These are phyloP conservation scores for Calonectria pteridis DNA, from an alignment of 2,329 filamentous ascomycete genomes.

Conservation along the genomic window DNA sequence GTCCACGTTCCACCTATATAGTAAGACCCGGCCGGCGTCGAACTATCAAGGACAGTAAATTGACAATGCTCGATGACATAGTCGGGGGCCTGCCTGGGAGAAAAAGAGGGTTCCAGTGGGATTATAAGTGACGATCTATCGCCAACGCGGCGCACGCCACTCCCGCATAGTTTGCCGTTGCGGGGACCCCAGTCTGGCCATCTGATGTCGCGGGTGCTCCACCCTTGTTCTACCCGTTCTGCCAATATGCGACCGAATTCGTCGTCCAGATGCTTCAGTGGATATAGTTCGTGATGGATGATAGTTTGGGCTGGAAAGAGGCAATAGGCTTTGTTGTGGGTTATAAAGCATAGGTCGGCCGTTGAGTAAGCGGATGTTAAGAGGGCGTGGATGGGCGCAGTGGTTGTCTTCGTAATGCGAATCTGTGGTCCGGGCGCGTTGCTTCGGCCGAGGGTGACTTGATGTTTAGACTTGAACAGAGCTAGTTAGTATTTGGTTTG, in stretches of 20 bases:
- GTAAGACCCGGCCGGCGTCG: neutral
- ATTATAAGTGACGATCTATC: neutral
- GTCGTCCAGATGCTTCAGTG: neutral
- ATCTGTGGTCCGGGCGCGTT: neutral
- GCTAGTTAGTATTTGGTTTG: neutral
- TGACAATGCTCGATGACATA: neutral
- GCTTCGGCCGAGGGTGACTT: neutral
- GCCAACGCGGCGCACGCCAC: neutral
- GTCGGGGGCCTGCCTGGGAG: neutral
- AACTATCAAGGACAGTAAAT: neutral
- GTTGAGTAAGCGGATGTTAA: neutral
- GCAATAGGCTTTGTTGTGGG: constrained; percentile 1
- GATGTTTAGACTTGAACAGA: neutral
- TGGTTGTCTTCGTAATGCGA: neutral
- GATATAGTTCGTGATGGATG: neutral
- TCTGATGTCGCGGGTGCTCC: neutral
- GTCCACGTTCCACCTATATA: neutral
- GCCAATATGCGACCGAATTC: neutral
- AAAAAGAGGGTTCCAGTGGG: neutral
- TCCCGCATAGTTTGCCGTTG: neutral
- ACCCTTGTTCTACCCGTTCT: neutral
- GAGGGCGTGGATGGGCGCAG: neutral
- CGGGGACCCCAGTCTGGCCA: neutral
- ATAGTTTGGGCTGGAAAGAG: neutral
- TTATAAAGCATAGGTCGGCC: neutral